A percentile compares a stretch with the other conserved stretches of the same genome.
phyloP scores from a whole-genome alignment of 768 basidiomycete genomes.

The Tremella yokohamensis region DNA sequence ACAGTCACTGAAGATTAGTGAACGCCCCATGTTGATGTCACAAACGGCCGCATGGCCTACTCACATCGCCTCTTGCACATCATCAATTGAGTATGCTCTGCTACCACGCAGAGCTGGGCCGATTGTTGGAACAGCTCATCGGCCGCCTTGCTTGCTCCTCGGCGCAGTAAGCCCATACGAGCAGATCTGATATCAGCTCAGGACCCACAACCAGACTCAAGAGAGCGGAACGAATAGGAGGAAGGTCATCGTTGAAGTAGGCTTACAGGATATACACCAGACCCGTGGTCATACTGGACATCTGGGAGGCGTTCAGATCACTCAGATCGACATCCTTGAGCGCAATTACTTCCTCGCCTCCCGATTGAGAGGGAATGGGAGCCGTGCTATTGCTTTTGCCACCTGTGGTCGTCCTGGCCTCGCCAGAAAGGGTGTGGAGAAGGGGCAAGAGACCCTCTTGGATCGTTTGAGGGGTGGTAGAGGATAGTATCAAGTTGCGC shows the following conservation, averaged over 20 bases:
- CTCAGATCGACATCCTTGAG: not conserved
- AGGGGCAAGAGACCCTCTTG: conserved; percentile 2
- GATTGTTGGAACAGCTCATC: conserved; percentile 19
- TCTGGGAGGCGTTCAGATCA: not conserved
- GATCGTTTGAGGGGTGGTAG: not conserved
- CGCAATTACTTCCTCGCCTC: not conserved
- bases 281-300: conserved; percentile 24
- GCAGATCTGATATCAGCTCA: conserved; percentile 14
- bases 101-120: conserved; percentile 15
- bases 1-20: conserved; percentile 5
- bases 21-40: not conserved
- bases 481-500: not conserved
- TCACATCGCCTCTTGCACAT: not conserved
- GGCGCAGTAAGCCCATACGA: conserved; percentile 12
- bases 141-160: conserved; percentile 3
- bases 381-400: not conserved
- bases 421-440: not conserved
- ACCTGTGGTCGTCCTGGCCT: not conserved
- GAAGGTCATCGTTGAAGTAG: not conserved
- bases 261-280: conserved; percentile 38
- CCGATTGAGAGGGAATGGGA: not conserved
- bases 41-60: too few relatives aligned
- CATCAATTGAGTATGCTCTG: conserved; percentile 20
- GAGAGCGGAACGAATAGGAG: not conserved
- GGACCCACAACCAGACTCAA: not conserved